These are phyloP conservation scores for Rhodotorula graminis DNA, from an alignment of 768 basidiomycete species.

Conservation along the genomic window DNA sequence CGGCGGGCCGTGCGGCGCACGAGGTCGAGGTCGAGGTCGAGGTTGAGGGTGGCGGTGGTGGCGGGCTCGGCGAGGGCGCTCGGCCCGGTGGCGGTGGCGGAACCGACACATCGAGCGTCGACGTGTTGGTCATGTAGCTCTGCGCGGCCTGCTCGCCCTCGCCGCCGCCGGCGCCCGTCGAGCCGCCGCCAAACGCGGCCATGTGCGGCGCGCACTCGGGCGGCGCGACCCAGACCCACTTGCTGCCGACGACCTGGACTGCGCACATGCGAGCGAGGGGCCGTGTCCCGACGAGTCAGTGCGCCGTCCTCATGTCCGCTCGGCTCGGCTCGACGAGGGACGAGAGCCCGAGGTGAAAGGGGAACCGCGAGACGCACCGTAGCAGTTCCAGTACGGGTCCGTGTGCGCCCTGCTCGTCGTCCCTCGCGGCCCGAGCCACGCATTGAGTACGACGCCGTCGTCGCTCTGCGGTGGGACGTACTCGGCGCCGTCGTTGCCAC, in stretches of 20 bases:
- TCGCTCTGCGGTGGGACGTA: conserved; percentile 66
- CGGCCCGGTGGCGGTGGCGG: not conserved
- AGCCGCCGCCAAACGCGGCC: conserved; percentile 57
- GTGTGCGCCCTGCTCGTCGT: conserved; percentile 87
- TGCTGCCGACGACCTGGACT: conserved; percentile 85
- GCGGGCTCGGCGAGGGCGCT: not conserved
- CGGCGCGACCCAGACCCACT: conserved; percentile 88
- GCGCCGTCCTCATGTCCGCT: too few species aligned
- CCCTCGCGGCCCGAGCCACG: conserved; percentile 74
- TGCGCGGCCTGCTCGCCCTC: not conserved
- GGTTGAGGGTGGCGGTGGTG: conserved; percentile 19
- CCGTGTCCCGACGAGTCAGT: not conserved
- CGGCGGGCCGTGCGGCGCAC: not conserved
- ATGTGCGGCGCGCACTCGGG: conserved; percentile 53
- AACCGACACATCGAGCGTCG: conserved; percentile 72
- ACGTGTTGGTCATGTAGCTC: conserved; percentile 70
- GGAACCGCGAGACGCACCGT: conserved; percentile 57
- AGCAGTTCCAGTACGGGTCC: conserved; percentile 89
- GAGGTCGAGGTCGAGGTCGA: not conserved
- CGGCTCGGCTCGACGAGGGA: too few species aligned
- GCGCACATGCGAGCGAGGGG: not conserved
- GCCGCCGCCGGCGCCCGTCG: not conserved
- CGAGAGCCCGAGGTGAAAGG: not conserved
- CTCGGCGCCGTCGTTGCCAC: conserved; percentile 36
- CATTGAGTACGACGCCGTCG: conserved; percentile 64